Evolutionary conservation across 805 yeast species (phyloP).

Genomic region (Wickerhamomyces bisporus): DNA sequence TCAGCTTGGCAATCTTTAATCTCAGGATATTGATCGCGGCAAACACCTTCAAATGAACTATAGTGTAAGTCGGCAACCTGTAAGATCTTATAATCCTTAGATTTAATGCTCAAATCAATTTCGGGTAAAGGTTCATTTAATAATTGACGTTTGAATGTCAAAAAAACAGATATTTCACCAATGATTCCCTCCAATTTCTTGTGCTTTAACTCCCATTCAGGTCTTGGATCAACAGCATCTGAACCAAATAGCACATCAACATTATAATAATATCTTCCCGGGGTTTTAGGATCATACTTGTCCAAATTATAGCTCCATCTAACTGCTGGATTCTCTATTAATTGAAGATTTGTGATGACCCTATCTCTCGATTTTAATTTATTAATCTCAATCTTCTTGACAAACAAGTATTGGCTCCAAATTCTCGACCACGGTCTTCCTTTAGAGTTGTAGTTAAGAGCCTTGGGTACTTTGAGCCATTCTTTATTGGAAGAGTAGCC

Average conservation of each 20-base stretch:
- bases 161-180: slow-evolving; percentile 15
- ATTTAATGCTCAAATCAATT: slow-evolving; percentile 20
- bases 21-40: slow-evolving; percentile 69
- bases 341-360: slow-evolving; percentile 3
- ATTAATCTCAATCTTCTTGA: slow-evolving; percentile 5
- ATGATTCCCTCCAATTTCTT: slow-evolving; percentile 4
- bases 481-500: slow-evolving; percentile 4
- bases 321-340: neutral
- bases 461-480: slow-evolving; percentile 13
- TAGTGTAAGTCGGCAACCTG: slow-evolving; percentile 92
- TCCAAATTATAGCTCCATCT: slow-evolving; percentile 53
- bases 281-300: slow-evolving; percentile 6
- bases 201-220: slow-evolving; percentile 47
- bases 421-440: slow-evolving; percentile 8
- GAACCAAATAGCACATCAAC: slow-evolving; percentile 68
- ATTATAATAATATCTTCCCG: slow-evolving; percentile 14
- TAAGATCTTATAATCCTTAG: slow-evolving; percentile 64
- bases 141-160: slow-evolving; percentile 20
- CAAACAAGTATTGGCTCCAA: slow-evolving; percentile 11
- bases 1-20: slow-evolving; percentile 66
- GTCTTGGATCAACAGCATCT: slow-evolving; percentile 73
- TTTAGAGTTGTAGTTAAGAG: slow-evolving; percentile 7
- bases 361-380: slow-evolving; percentile 1
- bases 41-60: slow-evolving; percentile 76
- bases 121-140: slow-evolving; percentile 3